phyloP scores from a whole-genome alignment of 192 early-diverging fungal genomes.

The Mortierella hygrophila region DNA sequence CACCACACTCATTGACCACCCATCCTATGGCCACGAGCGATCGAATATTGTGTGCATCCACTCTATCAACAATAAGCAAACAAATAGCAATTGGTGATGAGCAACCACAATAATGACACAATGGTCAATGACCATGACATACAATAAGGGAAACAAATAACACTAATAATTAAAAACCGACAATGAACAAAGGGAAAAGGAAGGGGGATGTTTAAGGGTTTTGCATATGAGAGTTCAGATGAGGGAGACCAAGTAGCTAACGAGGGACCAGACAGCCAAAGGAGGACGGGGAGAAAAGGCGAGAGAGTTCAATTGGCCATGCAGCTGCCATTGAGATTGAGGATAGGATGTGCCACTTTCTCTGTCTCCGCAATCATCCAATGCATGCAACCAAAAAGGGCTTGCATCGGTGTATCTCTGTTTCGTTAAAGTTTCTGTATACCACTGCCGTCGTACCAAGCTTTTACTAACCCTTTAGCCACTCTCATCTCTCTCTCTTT shows the following conservation, averaged over 20 bases:
- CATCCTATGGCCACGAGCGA: too few relatives aligned
- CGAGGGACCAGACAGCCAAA: background rate
- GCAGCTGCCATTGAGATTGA: background rate
- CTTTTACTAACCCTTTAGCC: background rate
- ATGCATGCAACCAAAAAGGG: too few relatives aligned
- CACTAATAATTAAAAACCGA: too few relatives aligned
- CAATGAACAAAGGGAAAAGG: background rate
- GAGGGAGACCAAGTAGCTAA: background rate
- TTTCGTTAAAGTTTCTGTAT: background rate
- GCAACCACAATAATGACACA: too few relatives aligned
- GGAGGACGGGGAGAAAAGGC: background rate
- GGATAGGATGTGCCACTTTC: background rate
- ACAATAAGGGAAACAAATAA: too few relatives aligned
- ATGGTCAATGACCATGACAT: too few relatives aligned
- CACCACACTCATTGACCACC: too few relatives aligned
- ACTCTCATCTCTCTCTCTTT: background rate
- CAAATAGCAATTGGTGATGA: too few relatives aligned
- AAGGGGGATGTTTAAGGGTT: background rate
- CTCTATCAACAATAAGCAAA: too few relatives aligned
- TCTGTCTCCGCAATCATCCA: too few relatives aligned
- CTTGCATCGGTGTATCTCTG: background rate
- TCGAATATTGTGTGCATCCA: too few relatives aligned
- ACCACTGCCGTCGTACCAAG: background rate
- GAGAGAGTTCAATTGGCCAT: slow-evolving; percentile 7
- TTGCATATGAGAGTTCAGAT: background rate